Evolutionary conservation across 805 yeast species (phyloP).

Genomic region (Jamesozyma spencerorum): DNA sequence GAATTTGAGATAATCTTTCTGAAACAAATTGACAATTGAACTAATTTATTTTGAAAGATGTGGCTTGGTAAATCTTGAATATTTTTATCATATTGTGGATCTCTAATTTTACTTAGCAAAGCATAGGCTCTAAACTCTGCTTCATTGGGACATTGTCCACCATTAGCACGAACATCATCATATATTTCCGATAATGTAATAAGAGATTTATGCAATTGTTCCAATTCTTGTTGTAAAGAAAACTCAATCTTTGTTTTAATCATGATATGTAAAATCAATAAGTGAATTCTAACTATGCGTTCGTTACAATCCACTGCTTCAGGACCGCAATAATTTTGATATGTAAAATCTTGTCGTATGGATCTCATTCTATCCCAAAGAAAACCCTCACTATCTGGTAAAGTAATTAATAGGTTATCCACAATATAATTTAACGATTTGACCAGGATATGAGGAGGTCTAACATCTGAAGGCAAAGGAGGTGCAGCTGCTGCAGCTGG

Average conservation of each 20-base stretch:
- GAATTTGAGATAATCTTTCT: constrained; percentile 61
- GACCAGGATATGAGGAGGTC: constrained; percentile 75
- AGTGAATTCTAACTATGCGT: constrained; percentile 79
- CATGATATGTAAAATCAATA: constrained; percentile 76
- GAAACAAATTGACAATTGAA: constrained; percentile 65
- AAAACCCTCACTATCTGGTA: constrained; percentile 84
- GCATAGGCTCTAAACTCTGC: constrained; percentile 91
- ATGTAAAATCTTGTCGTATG: constrained; percentile 92
- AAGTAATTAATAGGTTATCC: constrained; percentile 46
- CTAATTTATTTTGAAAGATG: constrained; percentile 43
- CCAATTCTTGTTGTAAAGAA: constrained; percentile 91
- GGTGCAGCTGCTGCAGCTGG: constrained; percentile 99
- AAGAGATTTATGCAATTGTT: constrained; percentile 83
- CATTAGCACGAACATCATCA: constrained; percentile 62
- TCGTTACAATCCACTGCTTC: constrained; percentile 93
- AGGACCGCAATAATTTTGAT: constrained; percentile 86
- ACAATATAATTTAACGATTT: constrained; percentile 64
- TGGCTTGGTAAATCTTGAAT: constrained; percentile 55
- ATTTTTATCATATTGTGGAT: constrained; percentile 74
- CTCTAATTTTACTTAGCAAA: constrained; percentile 66
- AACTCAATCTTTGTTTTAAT: constrained; percentile 62
- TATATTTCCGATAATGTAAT: constrained; percentile 86
- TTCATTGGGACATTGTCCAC: constrained; percentile 68
- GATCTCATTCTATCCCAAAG: constrained; percentile 97
- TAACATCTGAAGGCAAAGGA: constrained; percentile 91